phyloP scores from a whole-genome alignment of 2,329 filamentous ascomycete genomes.

The Dactylellina sp. region DNA sequence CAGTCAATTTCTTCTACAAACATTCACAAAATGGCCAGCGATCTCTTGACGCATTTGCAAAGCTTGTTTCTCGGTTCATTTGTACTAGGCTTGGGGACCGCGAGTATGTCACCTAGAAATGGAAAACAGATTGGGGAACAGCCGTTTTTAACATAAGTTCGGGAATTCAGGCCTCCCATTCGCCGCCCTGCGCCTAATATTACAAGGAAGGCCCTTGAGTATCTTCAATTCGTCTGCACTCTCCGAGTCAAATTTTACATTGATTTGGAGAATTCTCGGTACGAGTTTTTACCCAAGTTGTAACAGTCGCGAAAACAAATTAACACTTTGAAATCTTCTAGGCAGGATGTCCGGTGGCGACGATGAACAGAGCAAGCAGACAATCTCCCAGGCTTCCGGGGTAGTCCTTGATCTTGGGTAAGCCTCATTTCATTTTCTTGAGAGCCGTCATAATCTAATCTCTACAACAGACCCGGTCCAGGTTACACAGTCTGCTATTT shows the following conservation, averaged over 20 bases:
- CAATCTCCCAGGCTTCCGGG: slow-evolving; percentile 64
- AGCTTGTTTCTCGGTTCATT: slow-evolving; percentile 2
- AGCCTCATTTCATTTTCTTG: not conserved
- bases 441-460: not conserved
- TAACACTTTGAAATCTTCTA: not conserved
- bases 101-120: slow-evolving; percentile 10
- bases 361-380: slow-evolving; percentile 19
- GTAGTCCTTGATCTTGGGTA: slow-evolving; percentile 67
- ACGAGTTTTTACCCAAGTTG: not conserved
- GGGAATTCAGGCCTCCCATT: slow-evolving; percentile 31
- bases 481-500: slow-evolving; percentile 68
- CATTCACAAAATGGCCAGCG: not conserved
- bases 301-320: not conserved
- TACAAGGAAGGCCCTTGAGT: slow-evolving; percentile 29
- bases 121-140: not conserved
- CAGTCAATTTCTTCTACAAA: too few relatives aligned
- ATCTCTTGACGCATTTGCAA: not conserved
- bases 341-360: slow-evolving; percentile 19
- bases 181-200: slow-evolving; percentile 21
- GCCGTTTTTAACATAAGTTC: not conserved
- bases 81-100: not conserved
- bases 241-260: slow-evolving; percentile 43
- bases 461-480: slow-evolving; percentile 65
- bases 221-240: slow-evolving; percentile 28
- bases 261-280: slow-evolving; percentile 38